Conservation (phyloP, 2,329 filamentous ascomycete species). For the Fusarium sp. region DNA sequence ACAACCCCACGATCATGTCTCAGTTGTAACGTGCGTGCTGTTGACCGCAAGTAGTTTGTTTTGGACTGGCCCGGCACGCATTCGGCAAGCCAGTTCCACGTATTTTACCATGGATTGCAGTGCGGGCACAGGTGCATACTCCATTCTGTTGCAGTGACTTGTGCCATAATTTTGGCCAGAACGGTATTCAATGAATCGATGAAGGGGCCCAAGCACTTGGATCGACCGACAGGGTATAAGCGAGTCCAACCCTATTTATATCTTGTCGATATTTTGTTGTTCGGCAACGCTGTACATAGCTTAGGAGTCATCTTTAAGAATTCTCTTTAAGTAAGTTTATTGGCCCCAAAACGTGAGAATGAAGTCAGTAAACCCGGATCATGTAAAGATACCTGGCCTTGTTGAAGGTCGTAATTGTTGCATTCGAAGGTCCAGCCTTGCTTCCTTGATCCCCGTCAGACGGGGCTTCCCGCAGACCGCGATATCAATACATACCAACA, state of each 20-base stretch:
- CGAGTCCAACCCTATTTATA: constrained; percentile 36
- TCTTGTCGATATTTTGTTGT: constrained; percentile 12
- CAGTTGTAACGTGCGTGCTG: constrained; percentile 12
- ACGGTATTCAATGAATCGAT: not conserved
- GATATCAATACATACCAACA: not conserved
- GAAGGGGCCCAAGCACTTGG: constrained; percentile 26
- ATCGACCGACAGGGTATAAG: constrained; percentile 39
- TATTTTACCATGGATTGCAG: not conserved
- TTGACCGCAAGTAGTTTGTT: constrained; percentile 21
- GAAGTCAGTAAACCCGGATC: not conserved
- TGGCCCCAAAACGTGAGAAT: not conserved
- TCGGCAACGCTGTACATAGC: not conserved
- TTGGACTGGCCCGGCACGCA: not conserved
- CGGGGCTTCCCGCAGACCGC: constrained; percentile 26
- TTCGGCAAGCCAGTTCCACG: constrained; percentile 9
- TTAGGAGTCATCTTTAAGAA: not conserved
- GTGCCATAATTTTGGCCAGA: constrained; percentile 1
- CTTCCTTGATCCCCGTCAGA: constrained; percentile 10
- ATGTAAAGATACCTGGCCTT: not conserved
- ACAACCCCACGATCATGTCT: constrained; percentile 22
- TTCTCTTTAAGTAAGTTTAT: not conserved
- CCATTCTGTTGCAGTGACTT: not conserved
- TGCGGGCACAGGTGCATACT: not conserved
- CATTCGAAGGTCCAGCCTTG: not conserved
- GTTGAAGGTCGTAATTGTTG: constrained; percentile 5